Percentiles rank a stretch among this genome's conserved stretches.
phyloP scores from a whole-genome alignment of 345 rosid species.

The Brassica cretica region DNA sequence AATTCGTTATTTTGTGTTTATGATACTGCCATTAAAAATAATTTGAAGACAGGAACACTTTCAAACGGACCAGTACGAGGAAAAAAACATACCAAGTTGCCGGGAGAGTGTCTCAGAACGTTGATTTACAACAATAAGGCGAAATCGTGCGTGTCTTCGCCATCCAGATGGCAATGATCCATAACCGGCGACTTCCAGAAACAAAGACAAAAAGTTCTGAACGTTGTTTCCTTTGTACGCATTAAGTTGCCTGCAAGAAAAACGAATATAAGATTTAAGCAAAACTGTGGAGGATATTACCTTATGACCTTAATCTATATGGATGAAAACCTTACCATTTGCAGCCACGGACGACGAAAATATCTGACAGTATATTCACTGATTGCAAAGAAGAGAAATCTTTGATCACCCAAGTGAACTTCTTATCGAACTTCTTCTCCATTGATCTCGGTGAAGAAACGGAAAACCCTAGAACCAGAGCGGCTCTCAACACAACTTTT shows the following conservation, averaged over 20 bases:
- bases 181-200: conserved; percentile 67
- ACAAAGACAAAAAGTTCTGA: conserved; percentile 59
- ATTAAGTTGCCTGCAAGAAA: conserved; percentile 55
- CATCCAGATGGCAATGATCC: conserved; percentile 65
- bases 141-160: conserved; percentile 69
- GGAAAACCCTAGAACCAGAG: not conserved
- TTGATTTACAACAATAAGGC: conserved; percentile 65
- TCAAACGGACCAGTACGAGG: not conserved
- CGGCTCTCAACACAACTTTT: not conserved
- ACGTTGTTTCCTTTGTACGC: conserved; percentile 67
- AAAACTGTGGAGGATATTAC: not conserved
- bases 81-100: not conserved
- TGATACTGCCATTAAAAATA: not conserved
- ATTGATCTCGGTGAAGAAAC: not conserved
- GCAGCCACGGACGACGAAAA: conserved; percentile 8
- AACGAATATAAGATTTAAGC: not conserved
- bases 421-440: not conserved
- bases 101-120: not conserved
- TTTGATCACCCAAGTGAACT: conserved; percentile 10
- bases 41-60: not conserved
- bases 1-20: not conserved
- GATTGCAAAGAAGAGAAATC: not conserved
- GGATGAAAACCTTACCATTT: not conserved
- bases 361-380: not conserved
- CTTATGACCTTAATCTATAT: not conserved